Percentiles rank a stretch among this genome's conserved stretches.
phyloP scores from a whole-genome alignment of 768 basidiomycete species.

The Xanthoconium purpureum region DNA sequence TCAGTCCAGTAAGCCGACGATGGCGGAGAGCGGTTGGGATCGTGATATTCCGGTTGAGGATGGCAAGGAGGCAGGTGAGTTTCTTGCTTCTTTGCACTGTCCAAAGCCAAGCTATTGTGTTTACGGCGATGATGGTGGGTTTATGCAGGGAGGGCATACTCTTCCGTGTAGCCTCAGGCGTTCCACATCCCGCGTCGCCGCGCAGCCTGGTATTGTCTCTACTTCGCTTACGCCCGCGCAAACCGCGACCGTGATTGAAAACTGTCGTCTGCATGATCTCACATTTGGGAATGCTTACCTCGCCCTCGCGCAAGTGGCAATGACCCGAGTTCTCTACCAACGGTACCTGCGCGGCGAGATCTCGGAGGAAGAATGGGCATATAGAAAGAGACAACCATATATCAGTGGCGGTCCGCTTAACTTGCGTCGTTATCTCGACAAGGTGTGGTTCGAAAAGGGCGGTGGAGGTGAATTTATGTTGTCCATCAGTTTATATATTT shows the following conservation, averaged over 20 bases:
- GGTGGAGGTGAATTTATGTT: slow-evolving; percentile 44
- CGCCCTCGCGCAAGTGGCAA: slow-evolving; percentile 49
- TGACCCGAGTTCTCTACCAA: slow-evolving; percentile 48
- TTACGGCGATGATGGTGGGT: too few species aligned
- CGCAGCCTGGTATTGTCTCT: slow-evolving; percentile 30
- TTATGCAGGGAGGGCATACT: slow-evolving; percentile 53
- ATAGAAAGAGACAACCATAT: slow-evolving; percentile 48
- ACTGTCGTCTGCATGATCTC: slow-evolving; percentile 40
- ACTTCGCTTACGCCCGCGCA: slow-evolving; percentile 29
- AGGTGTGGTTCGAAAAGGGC: slow-evolving; percentile 43
- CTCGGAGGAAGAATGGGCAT: slow-evolving; percentile 49
- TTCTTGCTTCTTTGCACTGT: not conserved
- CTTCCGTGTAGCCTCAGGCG: slow-evolving; percentile 43
- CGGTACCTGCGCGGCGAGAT: slow-evolving; percentile 48
- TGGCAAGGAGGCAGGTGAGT: slow-evolving; percentile 37
- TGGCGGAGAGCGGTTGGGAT: slow-evolving; percentile 47
- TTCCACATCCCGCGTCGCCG: slow-evolving; percentile 35
- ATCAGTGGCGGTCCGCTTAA: slow-evolving; percentile 48
- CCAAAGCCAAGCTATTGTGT: too few species aligned
- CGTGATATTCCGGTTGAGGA: slow-evolving; percentile 35
- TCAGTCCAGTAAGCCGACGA: slow-evolving; percentile 32
- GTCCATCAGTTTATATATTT: slow-evolving; percentile 39
- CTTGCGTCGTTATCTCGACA: slow-evolving; percentile 48
- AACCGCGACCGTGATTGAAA: slow-evolving; percentile 32
- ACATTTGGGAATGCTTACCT: slow-evolving; percentile 53